Percentiles rank a stretch among this genome's conserved stretches.
These are phyloP conservation scores for Aspergillus sojae DNA, from an alignment of 2,329 filamentous ascomycete species.

Conservation along the genomic window DNA sequence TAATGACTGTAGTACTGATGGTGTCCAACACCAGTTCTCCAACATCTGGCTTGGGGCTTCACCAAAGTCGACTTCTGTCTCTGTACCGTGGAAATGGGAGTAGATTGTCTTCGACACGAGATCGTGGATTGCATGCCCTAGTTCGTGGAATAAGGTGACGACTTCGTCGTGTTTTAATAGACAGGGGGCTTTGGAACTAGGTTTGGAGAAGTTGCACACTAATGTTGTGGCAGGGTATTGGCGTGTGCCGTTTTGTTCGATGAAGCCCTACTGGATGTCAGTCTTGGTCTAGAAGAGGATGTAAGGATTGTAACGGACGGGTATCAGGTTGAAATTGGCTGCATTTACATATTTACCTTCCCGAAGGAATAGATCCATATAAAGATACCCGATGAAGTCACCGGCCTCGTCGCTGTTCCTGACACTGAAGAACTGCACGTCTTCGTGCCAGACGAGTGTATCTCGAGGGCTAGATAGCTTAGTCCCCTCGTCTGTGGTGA, in stretches of 20 bases:
- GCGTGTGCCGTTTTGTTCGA: neutral
- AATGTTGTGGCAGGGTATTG: neutral
- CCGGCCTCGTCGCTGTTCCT: neutral
- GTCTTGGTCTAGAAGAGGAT: neutral
- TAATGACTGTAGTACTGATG: neutral
- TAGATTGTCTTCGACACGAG: neutral
- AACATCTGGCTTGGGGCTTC: neutral
- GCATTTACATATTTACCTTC: neutral
- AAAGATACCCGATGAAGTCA: neutral
- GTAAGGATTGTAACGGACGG: too few relatives aligned
- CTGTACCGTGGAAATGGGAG: neutral
- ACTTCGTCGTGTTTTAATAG: neutral
- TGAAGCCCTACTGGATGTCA: neutral
- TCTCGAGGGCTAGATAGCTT: rapidly evolving
- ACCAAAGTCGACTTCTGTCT: neutral
- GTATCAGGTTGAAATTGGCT: neutral
- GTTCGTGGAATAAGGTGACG: neutral
- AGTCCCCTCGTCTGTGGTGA: rapidly evolving
- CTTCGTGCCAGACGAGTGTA: neutral
- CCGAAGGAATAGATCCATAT: neutral
- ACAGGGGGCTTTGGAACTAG: too few relatives aligned
- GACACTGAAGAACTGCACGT: neutral
- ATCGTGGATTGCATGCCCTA: neutral
- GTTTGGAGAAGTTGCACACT: neutral
- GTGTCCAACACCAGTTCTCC: neutral